Base-by-base conservation (phyloP, 345 rosid species). In the Noccaea bulbosa region DNA sequence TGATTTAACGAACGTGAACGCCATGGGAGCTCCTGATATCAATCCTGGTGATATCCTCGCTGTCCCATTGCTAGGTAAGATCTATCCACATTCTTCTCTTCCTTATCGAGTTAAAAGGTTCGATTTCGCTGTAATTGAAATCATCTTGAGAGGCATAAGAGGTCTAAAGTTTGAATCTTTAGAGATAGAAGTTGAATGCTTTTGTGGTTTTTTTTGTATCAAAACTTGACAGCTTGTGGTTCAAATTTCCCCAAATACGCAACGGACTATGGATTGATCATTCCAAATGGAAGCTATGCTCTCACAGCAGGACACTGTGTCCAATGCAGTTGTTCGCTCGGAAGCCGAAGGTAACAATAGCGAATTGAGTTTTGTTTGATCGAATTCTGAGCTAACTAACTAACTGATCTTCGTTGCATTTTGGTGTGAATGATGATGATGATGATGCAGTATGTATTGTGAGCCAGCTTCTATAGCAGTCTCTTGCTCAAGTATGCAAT, bases 401-500 rank as follows among this genome's bases (percentile, higher is more conserved):
- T 9, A 32, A 4, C 69, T 56, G 40, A 44, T 45, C 11, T 2
- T 54, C 46, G 1, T 24, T 22, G 15, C 33, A 14, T 63, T 17
- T 38, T 66, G 49, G 15, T 72, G 39, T 71, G 27, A 24, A 24
- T 24, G 27, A 24, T 24, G 27, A 24, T 24, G 27, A 24, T 24
- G 27, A 24, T 24, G 54, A 57, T 46, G 51, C 82, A 91, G 98
- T 67, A 77, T 93, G 85, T 88, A 91, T 81, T 93, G 98, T 80
- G 85, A 75, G 86, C 96, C 98, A 6, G 88, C 97, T 69, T 82
- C 96, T 24, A 60, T 93, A 74, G 87, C 87, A 4, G 98, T 87
- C 77, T 93, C 98, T 67, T 93, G 98, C 76, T 93, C 98, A 6
- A 93, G 96, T 80, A 85, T 93, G 97, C 90, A 88, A 64, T 93